These are phyloP conservation scores for Echria macrotheca DNA, from an alignment of 495 filamentous ascomycete genomes.

Conservation along the genomic window DNA sequence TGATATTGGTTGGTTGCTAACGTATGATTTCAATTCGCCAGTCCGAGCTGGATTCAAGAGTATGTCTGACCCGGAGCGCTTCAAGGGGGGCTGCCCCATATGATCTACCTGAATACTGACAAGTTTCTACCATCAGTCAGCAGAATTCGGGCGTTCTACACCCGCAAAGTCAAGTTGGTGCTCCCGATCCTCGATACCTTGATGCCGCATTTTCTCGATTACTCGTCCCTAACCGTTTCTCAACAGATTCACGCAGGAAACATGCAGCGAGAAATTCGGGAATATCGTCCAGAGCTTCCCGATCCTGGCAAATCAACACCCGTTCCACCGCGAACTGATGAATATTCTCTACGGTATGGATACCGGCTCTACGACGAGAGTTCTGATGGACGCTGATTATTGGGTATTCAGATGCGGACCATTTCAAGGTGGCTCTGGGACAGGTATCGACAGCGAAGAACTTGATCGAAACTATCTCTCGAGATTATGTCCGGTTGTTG, in stretches of 20 bases:
- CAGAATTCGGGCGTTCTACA: slow-evolving; percentile 93
- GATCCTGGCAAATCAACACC: slow-evolving; percentile 89
- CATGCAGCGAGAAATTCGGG: slow-evolving; percentile 88
- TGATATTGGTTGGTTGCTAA: slow-evolving; percentile 12
- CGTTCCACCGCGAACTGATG: slow-evolving; percentile 71
- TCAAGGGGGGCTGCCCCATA: neutral
- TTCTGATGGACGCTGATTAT: slow-evolving; percentile 47
- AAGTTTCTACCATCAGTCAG: no score
- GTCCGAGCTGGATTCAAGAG: slow-evolving; percentile 89
- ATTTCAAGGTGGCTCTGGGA: slow-evolving; percentile 93
- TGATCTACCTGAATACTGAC: slow-evolving; percentile 5
- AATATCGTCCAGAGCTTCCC: slow-evolving; percentile 90
- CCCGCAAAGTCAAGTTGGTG: slow-evolving; percentile 80
- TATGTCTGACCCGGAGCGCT: slow-evolving; percentile 19
- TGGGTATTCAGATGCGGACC: slow-evolving; percentile 80
- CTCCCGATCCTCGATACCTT: no score
- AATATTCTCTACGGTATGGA: slow-evolving; percentile 54
- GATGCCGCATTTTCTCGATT: no score
- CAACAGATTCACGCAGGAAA: slow-evolving; percentile 78
- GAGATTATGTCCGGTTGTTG: slow-evolving; percentile 89
- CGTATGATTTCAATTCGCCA: slow-evolving; percentile 11
- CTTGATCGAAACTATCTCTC: slow-evolving; percentile 88
- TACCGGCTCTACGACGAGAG: slow-evolving; percentile 18
- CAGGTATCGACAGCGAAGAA: slow-evolving; percentile 94
- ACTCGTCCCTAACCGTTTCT: no score